phyloP scores from a whole-genome alignment of 805 yeast species.

The Metschnikowia lochheadii region DNA sequence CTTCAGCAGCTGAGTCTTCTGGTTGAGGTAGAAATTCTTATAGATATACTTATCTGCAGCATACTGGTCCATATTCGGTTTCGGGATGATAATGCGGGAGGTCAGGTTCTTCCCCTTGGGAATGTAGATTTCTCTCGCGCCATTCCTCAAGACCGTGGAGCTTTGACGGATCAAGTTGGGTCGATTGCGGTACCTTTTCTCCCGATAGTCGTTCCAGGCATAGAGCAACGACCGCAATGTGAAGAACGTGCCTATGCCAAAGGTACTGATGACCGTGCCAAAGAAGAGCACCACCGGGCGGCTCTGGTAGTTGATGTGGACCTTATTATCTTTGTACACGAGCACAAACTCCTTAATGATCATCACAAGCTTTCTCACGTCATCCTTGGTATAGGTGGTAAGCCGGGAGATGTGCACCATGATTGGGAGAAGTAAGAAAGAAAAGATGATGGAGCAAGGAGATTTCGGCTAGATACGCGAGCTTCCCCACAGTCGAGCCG shows the following conservation, averaged over 20 bases:
- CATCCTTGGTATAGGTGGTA: conserved; percentile 29
- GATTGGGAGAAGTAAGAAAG: background rate
- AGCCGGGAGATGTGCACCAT: conserved; percentile 37
- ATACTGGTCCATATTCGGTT: conserved; percentile 45
- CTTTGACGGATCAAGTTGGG: conserved; percentile 39
- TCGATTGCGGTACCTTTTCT: conserved; percentile 24
- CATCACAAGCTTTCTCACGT: conserved; percentile 30
- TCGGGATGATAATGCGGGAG: conserved; percentile 43
- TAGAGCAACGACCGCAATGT: conserved; percentile 27
- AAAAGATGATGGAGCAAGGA: background rate
- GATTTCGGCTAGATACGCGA: conserved; percentile 3
- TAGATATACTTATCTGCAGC: conserved; percentile 54
- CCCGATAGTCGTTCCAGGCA: conserved; percentile 28
- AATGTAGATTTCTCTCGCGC: conserved; percentile 46
- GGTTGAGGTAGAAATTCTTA: conserved; percentile 41
- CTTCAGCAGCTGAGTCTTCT: conserved; percentile 27
- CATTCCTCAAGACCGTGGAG: conserved; percentile 41
- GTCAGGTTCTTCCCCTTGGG: conserved; percentile 39
- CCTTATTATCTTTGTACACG: conserved; percentile 34
- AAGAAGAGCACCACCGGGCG: conserved; percentile 41
- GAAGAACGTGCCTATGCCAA: conserved; percentile 37
- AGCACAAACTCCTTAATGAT: conserved; percentile 34
- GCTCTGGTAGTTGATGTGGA: conserved; percentile 37
- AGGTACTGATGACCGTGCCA: conserved; percentile 37
- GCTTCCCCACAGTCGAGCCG: conserved; percentile 17